Evolutionary conservation across 495 filamentous ascomycete genomes (phyloP), one percentile per base, ranked within the genome.

Genomic region (Xylaria flabelliformis): DNA sequence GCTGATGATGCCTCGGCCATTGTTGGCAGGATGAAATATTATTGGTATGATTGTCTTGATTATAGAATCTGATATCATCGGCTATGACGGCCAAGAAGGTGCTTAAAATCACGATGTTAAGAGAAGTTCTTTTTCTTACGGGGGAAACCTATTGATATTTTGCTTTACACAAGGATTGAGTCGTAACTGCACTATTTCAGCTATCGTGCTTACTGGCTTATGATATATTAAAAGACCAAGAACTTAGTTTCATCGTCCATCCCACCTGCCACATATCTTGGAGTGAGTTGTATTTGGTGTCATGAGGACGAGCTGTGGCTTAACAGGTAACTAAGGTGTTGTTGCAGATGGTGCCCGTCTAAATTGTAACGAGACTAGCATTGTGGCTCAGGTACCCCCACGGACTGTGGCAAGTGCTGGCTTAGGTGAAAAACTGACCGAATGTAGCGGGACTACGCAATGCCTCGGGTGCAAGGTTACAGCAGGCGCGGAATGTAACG

Each of bases 401-500:
- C 26, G 6, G 63, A 26, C 21, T 51, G 44, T 21, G 42, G 46
- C 46, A 5, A 13, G 26, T 2, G 15, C 13, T 4, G 39, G 39
- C 39, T 41, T 39, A 39, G 4, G 53, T 15, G 53, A 51, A 53
- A 42, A 65, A 50, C 48, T n/a, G 39, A 21, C 32, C 6, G 24
- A 29, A 26, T 24, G 2, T 42, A 53, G 32, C 48, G 46, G 55
- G 50, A 34, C 64, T 24, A 29, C 64, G 46, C 46, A 24, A 42
- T 67, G 50, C 65, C 48, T 67, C 65, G 65, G 65, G 34, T 61
- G 58, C 32, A 61, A 61, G 58, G 58, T 61, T 61, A 61, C 58
- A 61, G 74, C 76, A 71, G 70, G 76, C 71, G 74, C 76, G 76
- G 76, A 78, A 78, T 78, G 67, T 72, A 67, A 78, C 76, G 76